phyloP scores from a whole-genome alignment of 176 grass and related monocot species.

The Ampelocalamus luodianensis region DNA sequence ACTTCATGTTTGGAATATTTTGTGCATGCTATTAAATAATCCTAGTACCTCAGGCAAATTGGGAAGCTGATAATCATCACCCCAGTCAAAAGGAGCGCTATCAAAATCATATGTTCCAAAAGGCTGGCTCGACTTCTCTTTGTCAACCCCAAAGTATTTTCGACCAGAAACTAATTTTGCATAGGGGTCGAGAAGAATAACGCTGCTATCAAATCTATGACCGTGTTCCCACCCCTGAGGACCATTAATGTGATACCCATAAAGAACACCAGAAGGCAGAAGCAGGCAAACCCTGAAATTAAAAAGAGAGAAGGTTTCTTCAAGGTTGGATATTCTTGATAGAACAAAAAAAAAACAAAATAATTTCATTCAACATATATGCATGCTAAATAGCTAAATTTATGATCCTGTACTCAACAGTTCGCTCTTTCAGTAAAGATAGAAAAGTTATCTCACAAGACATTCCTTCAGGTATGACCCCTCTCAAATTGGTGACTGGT shows the following conservation, averaged over 20 bases:
- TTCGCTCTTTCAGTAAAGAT: not conserved
- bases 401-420: slow-evolving; percentile 6
- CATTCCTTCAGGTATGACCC: not conserved
- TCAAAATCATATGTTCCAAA: slow-evolving; percentile 89
- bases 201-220: slow-evolving; percentile 80
- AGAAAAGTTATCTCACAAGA: not conserved
- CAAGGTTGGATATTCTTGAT: slow-evolving; percentile 6
- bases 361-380: slow-evolving; percentile 23
- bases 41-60: slow-evolving; percentile 86
- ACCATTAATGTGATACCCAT: slow-evolving; percentile 84
- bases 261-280: slow-evolving; percentile 76
- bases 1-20: slow-evolving; percentile 40
- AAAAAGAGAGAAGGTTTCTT: slow-evolving; percentile 28
- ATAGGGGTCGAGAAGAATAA: slow-evolving; percentile 91
- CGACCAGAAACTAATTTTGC: slow-evolving; percentile 91
- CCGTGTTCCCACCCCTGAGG: slow-evolving; percentile 77
- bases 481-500: not conserved
- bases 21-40: slow-evolving; percentile 29
- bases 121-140: slow-evolving; percentile 56
- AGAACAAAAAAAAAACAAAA: not conserved
- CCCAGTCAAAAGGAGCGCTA: slow-evolving; percentile 86
- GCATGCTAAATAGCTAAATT: not conserved
- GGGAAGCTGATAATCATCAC: slow-evolving; percentile 74
- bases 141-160: slow-evolving; percentile 67
- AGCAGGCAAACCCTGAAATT: slow-evolving; percentile 74